Base-by-base conservation (phyloP, 2,329 filamentous ascomycete genomes). In the Phyllosticta paracitricarpa region DNA sequence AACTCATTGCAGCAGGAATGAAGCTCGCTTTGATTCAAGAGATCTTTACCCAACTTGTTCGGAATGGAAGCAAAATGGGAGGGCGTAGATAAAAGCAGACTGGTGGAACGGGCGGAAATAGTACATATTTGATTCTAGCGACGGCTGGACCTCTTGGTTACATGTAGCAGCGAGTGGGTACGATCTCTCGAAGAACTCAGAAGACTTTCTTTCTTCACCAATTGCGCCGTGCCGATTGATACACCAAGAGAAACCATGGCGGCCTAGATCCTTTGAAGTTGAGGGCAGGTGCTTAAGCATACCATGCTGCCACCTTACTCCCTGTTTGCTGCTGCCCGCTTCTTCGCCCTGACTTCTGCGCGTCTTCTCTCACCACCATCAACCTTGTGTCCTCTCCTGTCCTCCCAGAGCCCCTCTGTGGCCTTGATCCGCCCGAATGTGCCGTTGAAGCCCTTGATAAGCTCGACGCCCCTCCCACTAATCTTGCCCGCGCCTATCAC, bases 281-380 rank as follows among this genome's bases (percentile, higher is more conserved):
- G 3, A 24, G 28, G 35, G 17, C 40, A 17, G 40, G 17, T 48
- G 17, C n/a, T 48, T n/a, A 56, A 19, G 33, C 54, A 24, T 4
- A 22, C 35, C 22, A 19, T 28, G 40, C 14, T n/a, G 26, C 4
- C 22, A 26, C 24, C 9, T 56, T 35, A 62, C 40, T 89, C 90
- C 75, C 87, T 89, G 66, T 89, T 86, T 78, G 92, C 89, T 40
- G 86, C 86, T 58, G 89, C 85, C 66, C 88, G 84, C 77, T 85
- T 88, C 86, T 96, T 96, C 68, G 92, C 91, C 68, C 89, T 82
- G 58, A 97, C 86, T 78, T 96, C 88, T 17, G 88, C 89, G 73
- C 84, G 86, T 75, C 94, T 84, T 74, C 94, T 86, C 81, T 99
- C 94, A 81, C 94, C 94, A 71, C 94, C 94, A 76, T 97, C 92